phyloP scores from a whole-genome alignment of 176 grass and related monocot genomes.

The Pontederia crassipes region DNA sequence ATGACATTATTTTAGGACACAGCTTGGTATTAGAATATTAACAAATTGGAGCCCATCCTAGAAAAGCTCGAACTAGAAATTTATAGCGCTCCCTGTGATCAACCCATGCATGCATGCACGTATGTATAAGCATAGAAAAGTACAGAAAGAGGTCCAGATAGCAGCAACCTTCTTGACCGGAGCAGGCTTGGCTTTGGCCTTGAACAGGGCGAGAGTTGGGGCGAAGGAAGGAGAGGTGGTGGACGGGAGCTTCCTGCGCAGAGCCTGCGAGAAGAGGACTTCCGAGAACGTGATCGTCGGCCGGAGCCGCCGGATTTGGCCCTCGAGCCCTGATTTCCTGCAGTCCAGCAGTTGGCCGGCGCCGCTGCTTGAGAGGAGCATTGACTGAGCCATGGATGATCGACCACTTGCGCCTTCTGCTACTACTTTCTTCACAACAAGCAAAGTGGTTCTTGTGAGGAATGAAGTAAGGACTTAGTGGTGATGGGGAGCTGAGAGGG shows the following conservation, averaged over 20 bases:
- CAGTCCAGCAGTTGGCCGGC: conserved; percentile 24
- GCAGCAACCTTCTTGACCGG: conserved; percentile 43
- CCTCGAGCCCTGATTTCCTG: conserved; percentile 25
- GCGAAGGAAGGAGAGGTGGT: conserved; percentile 8
- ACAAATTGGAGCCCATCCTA: too few relatives aligned
- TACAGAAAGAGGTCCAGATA: background rate
- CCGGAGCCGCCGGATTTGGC: conserved; percentile 5
- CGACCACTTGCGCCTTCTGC: background rate
- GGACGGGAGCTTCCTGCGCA: background rate
- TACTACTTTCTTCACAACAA: background rate
- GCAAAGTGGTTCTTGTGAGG: background rate
- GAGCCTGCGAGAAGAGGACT: conserved; percentile 2
- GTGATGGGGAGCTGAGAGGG: background rate
- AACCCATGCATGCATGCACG: background rate
- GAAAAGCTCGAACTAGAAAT: too few relatives aligned
- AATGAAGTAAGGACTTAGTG: background rate
- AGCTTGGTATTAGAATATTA: too few relatives aligned
- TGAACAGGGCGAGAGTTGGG: conserved; percentile 52
- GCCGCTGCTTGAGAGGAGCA: conserved; percentile 60
- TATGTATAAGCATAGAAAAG: background rate
- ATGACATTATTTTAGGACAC: background rate
- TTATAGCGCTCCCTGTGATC: background rate
- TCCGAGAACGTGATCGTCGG: conserved; percentile 26
- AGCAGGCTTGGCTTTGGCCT: conserved; percentile 59
- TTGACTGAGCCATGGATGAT: conserved; percentile 60